Evolutionary conservation across 2,329 filamentous ascomycete species (phyloP).

Genomic region (Fusarium poae): DNA sequence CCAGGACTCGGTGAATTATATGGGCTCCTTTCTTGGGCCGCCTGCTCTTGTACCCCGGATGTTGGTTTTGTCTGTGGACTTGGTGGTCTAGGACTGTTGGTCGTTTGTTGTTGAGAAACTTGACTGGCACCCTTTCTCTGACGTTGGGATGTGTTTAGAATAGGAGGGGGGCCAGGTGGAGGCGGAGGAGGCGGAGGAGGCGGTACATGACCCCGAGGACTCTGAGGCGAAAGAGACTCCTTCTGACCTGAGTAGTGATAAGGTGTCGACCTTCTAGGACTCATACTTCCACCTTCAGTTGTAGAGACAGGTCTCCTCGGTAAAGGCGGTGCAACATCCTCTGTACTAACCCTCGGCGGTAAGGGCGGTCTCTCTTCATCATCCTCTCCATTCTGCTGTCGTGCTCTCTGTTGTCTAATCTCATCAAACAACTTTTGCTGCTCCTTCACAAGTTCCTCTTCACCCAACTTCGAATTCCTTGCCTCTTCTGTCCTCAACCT

Average conservation of each 20-base stretch:
- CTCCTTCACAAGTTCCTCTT: slow-evolving; percentile 32
- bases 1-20: neutral
- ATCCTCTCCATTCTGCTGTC: neutral
- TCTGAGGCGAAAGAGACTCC: slow-evolving; percentile 5
- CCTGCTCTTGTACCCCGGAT: neutral
- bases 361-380: slow-evolving; percentile 13
- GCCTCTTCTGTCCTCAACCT: slow-evolving; percentile 23
- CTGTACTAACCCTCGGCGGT: slow-evolving; percentile 21
- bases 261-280: neutral
- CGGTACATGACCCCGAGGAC: neutral
- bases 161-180: slow-evolving; percentile 22
- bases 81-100: neutral
- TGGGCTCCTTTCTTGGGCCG: neutral
- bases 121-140: neutral
- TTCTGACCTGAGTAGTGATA: slow-evolving; percentile 9
- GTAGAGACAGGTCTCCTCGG: slow-evolving; percentile 30
- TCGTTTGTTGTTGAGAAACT: slow-evolving; percentile 1
- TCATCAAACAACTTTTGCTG: slow-evolving; percentile 36
- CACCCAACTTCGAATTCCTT: neutral
- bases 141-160: neutral
- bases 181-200: slow-evolving; percentile 13
- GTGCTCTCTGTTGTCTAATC: slow-evolving; percentile 21
- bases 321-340: slow-evolving; percentile 20
- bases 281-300: neutral
- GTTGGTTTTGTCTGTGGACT: neutral